Evolutionary conservation across 768 basidiomycete genomes (phyloP).

Genomic region (Lenzites betulinus): DNA sequence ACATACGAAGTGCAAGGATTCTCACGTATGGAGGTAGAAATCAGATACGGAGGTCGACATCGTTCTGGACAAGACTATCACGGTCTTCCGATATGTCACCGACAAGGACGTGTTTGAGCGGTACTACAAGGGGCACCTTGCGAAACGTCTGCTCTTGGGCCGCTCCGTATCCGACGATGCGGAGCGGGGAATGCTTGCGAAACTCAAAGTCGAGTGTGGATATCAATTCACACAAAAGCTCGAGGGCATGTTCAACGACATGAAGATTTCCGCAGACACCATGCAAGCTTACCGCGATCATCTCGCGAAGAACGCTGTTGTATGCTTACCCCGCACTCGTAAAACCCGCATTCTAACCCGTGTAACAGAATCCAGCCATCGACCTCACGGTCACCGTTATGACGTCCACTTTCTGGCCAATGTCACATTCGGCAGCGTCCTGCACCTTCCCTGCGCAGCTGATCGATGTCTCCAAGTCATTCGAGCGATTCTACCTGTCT

Average conservation of each 20-base stretch:
- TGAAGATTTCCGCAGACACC: slow-evolving; percentile 84
- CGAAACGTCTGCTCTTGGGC: slow-evolving; percentile 83
- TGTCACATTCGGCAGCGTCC: slow-evolving; percentile 59
- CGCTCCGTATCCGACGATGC: slow-evolving; percentile 97
- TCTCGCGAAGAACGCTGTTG: slow-evolving; percentile 55
- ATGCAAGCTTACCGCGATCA: slow-evolving; percentile 71
- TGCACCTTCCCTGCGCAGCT: slow-evolving; percentile 73
- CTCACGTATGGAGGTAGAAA: slow-evolving; percentile 60
- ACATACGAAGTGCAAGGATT: not conserved
- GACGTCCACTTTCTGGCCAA: slow-evolving; percentile 98
- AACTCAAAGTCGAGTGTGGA: slow-evolving; percentile 95
- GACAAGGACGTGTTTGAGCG: slow-evolving; percentile 98
- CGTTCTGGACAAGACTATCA: slow-evolving; percentile 94
- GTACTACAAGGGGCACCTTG: slow-evolving; percentile 96
- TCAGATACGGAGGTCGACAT: slow-evolving; percentile 87
- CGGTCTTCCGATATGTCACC: slow-evolving; percentile 88
- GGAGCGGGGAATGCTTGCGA: slow-evolving; percentile 95
- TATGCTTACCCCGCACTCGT: slow-evolving; percentile 39
- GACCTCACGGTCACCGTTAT: slow-evolving; percentile 90
- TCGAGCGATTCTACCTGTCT: slow-evolving; percentile 87
- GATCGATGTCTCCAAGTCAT: slow-evolving; percentile 66
- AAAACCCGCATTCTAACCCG: not conserved
- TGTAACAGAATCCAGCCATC: slow-evolving; percentile 62
- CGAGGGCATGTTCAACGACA: slow-evolving; percentile 99
- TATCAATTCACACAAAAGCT: slow-evolving; percentile 97